These are phyloP conservation scores for Calonectria pseudoreteaudii DNA, from an alignment of 2,329 filamentous ascomycete genomes.

Conservation along the genomic window DNA sequence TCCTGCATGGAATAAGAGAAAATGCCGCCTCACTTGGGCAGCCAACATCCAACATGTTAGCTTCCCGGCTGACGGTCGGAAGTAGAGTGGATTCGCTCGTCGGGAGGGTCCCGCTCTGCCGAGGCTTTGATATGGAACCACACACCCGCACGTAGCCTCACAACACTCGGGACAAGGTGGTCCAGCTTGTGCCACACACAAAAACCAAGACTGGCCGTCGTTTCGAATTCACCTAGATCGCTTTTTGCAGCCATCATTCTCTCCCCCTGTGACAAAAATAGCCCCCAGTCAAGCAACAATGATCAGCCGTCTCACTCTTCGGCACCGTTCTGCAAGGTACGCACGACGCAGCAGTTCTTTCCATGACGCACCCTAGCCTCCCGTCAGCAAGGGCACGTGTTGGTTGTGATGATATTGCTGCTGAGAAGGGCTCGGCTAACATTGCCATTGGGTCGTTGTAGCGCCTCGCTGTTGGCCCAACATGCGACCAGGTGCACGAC, in stretches of 20 bases:
- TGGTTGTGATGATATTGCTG: neutral
- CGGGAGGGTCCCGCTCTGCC: slow-evolving; percentile 32
- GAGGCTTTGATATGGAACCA: slow-evolving; percentile 23
- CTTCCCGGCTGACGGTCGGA: slow-evolving; percentile 19
- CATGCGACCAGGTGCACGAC: slow-evolving; percentile 17
- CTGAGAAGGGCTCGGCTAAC: neutral
- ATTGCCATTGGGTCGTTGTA: slow-evolving; percentile 13
- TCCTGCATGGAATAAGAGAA: neutral
- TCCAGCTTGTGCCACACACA: slow-evolving; percentile 18
- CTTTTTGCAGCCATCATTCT: neutral
- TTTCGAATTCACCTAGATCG: neutral
- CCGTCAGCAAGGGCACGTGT: neutral
- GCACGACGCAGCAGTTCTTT: neutral
- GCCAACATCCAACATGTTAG: neutral
- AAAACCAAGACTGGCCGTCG: neutral
- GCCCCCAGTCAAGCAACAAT: slow-evolving; percentile 23
- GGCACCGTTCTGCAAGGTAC: slow-evolving; percentile 33
- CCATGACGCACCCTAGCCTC: neutral
- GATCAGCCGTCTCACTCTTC: slow-evolving; percentile 32
- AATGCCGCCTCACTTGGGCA: neutral
- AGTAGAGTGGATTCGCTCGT: slow-evolving; percentile 34
- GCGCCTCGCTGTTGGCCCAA: slow-evolving; percentile 30
- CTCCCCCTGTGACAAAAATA: neutral
- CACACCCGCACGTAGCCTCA: slow-evolving; percentile 15
- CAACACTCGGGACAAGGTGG: slow-evolving; percentile 4